Percentiles rank a stretch among this genome's conserved stretches.
Evolutionary conservation across 176 grass and related monocot species (phyloP).

Genomic region (Oryza punctata): DNA sequence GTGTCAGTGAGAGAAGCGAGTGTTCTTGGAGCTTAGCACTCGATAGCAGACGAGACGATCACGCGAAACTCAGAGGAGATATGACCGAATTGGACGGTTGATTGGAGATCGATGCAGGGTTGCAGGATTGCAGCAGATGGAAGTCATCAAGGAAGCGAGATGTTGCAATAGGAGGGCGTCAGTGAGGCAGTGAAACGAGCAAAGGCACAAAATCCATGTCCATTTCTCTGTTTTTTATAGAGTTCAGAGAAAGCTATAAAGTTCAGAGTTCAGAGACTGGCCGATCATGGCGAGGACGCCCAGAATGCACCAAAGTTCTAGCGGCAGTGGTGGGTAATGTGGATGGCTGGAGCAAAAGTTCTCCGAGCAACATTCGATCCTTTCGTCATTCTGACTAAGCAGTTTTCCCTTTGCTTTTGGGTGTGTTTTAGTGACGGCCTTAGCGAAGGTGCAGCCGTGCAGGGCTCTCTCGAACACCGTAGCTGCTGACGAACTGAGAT

Average conservation of each 20-base stretch:
- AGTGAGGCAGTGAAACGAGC: background rate
- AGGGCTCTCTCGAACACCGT: background rate
- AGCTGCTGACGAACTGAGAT: background rate
- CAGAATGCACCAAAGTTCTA: background rate
- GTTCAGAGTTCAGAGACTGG: background rate
- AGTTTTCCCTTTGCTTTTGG: too few species aligned
- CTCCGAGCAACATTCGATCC: background rate
- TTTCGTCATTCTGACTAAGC: background rate
- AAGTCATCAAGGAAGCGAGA: background rate
- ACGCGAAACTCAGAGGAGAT: background rate
- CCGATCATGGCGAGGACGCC: background rate
- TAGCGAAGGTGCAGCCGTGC: background rate
- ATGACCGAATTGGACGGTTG: background rate
- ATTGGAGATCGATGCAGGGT: background rate
- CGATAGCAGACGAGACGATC: background rate
- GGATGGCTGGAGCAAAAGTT: background rate
- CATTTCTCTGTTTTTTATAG: background rate
- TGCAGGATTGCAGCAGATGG: background rate
- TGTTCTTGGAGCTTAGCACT: background rate
- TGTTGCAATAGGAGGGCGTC: background rate
- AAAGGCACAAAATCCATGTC: background rate
- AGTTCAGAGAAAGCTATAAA: background rate
- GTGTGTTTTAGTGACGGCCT: too few species aligned
- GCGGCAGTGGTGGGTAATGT: background rate
- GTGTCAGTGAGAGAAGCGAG: slow-evolving; percentile 7